These are phyloP conservation scores for Zychaea mexicana DNA, from an alignment of 371 early-diverging fungal genomes.

Conservation along the genomic window DNA sequence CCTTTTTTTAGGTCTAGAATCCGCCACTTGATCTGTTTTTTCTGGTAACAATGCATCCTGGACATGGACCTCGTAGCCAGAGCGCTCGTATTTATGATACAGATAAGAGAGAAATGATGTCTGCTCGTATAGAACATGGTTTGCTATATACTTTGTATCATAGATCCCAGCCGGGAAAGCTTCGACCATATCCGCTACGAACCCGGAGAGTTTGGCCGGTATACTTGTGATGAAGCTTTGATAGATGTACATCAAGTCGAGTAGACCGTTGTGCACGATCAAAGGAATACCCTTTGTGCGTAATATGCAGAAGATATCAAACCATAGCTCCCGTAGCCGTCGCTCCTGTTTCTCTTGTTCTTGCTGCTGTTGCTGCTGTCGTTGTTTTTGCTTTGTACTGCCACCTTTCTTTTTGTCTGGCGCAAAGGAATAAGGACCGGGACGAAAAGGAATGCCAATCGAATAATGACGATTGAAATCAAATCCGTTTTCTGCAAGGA, in stretches of 20 bases:
- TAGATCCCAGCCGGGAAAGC: conserved; percentile 85
- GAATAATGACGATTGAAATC: conserved; percentile 77
- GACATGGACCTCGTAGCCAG: background rate
- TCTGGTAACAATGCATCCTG: background rate
- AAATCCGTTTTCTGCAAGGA: conserved; percentile 80
- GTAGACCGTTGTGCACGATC: conserved; percentile 89
- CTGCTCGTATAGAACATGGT: conserved; percentile 60
- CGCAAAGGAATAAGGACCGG: conserved; percentile 38
- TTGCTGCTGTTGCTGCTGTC: background rate
- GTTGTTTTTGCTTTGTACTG: background rate
- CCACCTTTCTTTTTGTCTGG: background rate
- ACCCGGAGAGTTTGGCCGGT: conserved; percentile 68
- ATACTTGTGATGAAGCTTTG: conserved; percentile 78
- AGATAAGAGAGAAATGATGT: conserved; percentile 80
- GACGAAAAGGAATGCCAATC: conserved; percentile 76
- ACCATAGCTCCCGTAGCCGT: conserved; percentile 29
- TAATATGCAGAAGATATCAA: conserved; percentile 31
- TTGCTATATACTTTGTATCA: conserved; percentile 89
- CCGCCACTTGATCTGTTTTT: background rate
- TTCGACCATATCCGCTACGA: conserved; percentile 71
- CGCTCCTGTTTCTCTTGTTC: background rate
- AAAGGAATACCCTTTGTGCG: conserved; percentile 54
- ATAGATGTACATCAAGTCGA: conserved; percentile 90
- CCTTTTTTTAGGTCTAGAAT: background rate
- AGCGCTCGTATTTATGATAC: conserved; percentile 68